These are phyloP conservation scores for Fagus crenata DNA, from an alignment of 306 rosid genomes.

Conservation along the genomic window DNA sequence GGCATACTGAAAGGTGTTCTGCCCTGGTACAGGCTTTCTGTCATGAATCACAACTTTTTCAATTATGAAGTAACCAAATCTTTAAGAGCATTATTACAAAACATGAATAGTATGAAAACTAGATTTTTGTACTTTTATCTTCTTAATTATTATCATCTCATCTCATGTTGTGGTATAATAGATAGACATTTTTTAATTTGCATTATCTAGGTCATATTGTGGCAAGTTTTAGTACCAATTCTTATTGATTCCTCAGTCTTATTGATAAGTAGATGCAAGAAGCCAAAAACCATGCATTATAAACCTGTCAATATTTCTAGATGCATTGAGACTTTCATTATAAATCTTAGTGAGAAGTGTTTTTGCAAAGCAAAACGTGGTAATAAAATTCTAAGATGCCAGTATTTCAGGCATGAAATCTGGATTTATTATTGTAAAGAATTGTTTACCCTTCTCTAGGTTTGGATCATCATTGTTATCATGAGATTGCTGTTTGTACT, in stretches of 20 bases:
- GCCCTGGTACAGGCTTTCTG: slow-evolving; percentile 60
- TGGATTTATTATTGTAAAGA: background rate
- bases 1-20: slow-evolving; percentile 96
- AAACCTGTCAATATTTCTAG: background rate
- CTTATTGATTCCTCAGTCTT: background rate
- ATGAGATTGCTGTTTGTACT: background rate
- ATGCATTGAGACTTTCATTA: background rate
- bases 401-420: background rate
- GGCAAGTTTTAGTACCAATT: background rate
- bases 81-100: background rate
- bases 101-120: background rate
- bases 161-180: background rate
- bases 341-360: background rate
- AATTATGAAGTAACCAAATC: background rate
- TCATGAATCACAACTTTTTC: slow-evolving; percentile 21
- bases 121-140: background rate
- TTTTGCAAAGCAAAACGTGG: background rate
- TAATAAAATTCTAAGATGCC: background rate
- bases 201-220: background rate
- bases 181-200: background rate
- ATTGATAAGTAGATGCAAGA: background rate
- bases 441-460: background rate
- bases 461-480: background rate
- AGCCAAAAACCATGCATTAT: slow-evolving; percentile 15
- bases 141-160: slow-evolving; percentile 5